These are phyloP conservation scores for Trichothecium roseum DNA, from an alignment of 2,329 filamentous ascomycete species.

Conservation along the genomic window DNA sequence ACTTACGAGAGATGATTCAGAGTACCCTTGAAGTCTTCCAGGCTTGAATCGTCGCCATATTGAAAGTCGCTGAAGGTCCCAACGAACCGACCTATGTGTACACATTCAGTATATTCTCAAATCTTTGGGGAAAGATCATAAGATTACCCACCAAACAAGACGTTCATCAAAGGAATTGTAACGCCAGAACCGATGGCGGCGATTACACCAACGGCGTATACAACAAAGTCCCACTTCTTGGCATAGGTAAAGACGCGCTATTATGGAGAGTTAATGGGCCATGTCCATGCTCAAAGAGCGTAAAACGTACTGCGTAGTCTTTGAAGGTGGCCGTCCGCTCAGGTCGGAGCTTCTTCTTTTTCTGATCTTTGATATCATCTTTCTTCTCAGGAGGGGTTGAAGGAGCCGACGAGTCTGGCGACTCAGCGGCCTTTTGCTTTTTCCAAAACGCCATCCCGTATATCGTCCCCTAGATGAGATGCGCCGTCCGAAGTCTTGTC, in stretches of 20 bases:
- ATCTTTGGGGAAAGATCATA: not conserved
- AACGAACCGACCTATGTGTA: conserved; percentile 27
- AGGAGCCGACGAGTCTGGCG: not conserved
- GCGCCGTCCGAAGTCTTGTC: too few species aligned
- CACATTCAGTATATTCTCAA: conserved; percentile 2
- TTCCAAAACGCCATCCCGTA: not conserved
- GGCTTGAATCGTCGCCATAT: conserved; percentile 7
- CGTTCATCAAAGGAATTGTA: conserved; percentile 49
- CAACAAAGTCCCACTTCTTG: conserved; percentile 37
- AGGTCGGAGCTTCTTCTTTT: conserved; percentile 19
- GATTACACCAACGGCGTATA: conserved; percentile 34
- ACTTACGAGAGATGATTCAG: conserved; percentile 36
- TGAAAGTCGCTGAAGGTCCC: conserved; percentile 37
- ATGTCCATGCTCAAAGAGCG: not conserved
- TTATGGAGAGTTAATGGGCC: conserved; percentile 5
- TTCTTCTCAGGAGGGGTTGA: not conserved
- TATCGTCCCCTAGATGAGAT: too few species aligned
- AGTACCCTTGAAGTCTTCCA: conserved; percentile 16
- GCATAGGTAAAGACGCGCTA: conserved; percentile 44
- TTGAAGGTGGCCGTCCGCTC: conserved; percentile 29
- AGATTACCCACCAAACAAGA: conserved; percentile 36
- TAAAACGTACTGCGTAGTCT: conserved; percentile 24
- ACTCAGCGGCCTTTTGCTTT: not conserved
- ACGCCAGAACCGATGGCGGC: conserved; percentile 41
- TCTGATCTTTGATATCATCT: conserved; percentile 1